Percentiles rank a stretch among this genome's conserved stretches.
Evolutionary conservation across 2,329 filamentous ascomycete genomes (phyloP).

Genomic region (Zymoseptoria pseudotritici): DNA sequence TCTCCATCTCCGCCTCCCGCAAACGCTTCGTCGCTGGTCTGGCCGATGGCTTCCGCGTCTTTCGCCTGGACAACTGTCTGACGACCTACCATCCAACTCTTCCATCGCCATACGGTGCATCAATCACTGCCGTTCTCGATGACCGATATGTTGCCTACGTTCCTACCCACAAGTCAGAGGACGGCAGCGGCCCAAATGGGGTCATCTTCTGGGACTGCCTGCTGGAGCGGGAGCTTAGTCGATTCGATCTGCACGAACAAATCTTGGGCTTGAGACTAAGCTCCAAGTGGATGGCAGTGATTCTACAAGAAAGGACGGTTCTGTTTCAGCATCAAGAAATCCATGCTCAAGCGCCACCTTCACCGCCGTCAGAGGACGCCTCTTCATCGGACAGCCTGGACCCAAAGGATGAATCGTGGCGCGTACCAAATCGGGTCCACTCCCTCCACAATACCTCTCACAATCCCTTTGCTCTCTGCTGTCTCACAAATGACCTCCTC

Average conservation of each 20-base stretch:
- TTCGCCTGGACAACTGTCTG: slow-evolving; percentile 30
- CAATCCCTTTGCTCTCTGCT: slow-evolving; percentile 75
- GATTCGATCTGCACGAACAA: slow-evolving; percentile 69
- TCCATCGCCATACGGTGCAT: slow-evolving; percentile 17
- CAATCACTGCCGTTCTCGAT: slow-evolving; percentile 27
- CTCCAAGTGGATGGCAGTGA: slow-evolving; percentile 68
- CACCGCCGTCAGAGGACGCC: slow-evolving; percentile 38
- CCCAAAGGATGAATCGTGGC: neutral
- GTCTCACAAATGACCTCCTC: slow-evolving; percentile 63
- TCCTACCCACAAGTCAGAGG: slow-evolving; percentile 61
- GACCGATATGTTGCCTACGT: slow-evolving; percentile 70
- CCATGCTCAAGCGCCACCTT: slow-evolving; percentile 30
- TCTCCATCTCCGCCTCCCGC: slow-evolving; percentile 76
- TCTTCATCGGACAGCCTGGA: neutral
- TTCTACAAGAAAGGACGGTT: slow-evolving; percentile 43
- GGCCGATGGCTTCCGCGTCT: slow-evolving; percentile 67
- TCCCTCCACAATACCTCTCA: slow-evolving; percentile 78
- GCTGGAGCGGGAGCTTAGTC: slow-evolving; percentile 66
- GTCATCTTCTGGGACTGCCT: slow-evolving; percentile 75
- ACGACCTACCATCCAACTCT: slow-evolving; percentile 22
- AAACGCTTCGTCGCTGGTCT: slow-evolving; percentile 83
- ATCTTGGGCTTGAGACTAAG: slow-evolving; percentile 74
- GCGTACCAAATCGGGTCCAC: slow-evolving; percentile 23
- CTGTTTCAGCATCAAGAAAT: slow-evolving; percentile 26
- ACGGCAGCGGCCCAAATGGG: slow-evolving; percentile 25